A percentile compares a stretch with the other conserved stretches of the same genome.
Evolutionary conservation across 192 early-diverging fungal species (phyloP).

Genomic region (Mortierella alpina): DNA sequence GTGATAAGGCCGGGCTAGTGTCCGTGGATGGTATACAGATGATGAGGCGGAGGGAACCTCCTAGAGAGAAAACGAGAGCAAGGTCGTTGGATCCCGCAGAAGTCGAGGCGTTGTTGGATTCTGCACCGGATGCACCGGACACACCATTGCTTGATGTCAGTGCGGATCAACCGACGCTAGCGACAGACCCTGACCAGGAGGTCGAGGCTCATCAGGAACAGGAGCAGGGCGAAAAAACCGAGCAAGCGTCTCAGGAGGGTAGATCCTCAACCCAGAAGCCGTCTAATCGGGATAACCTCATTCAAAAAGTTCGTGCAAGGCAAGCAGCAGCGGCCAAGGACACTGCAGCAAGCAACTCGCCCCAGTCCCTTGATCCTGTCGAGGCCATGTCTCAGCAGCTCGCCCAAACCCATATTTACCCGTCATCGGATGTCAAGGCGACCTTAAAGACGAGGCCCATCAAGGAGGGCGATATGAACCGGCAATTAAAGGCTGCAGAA

Average conservation of each 20-base stretch:
- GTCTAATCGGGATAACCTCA: no score
- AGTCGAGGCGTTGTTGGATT: slow-evolving; percentile 12
- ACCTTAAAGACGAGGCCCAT: slow-evolving; percentile 11
- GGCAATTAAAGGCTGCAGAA: slow-evolving; percentile 27
- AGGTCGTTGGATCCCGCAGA: background rate
- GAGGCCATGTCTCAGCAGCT: slow-evolving; percentile 48
- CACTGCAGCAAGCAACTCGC: background rate
- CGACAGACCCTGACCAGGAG: background rate
- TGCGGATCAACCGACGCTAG: background rate
- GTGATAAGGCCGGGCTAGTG: background rate
- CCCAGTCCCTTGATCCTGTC: slow-evolving; percentile 14
- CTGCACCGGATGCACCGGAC: slow-evolving; percentile 17
- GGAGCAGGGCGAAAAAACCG: background rate
- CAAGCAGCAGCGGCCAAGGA: slow-evolving; percentile 26
- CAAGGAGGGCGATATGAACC: slow-evolving; percentile 23
- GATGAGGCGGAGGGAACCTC: slow-evolving; percentile 1
- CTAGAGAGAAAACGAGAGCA: background rate
- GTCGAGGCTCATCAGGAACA: background rate
- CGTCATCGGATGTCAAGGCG: slow-evolving; percentile 1
- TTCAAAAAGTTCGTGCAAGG: slow-evolving; percentile 18
- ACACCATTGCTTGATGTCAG: slow-evolving; percentile 6
- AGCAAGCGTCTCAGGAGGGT: no score
- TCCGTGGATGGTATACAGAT: slow-evolving; percentile 1
- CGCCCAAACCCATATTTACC: slow-evolving; percentile 18
- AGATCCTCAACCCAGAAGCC: no score